Base-by-base conservation (phyloP, 106 monocot species). In the Dioscorea dumetorum region DNA sequence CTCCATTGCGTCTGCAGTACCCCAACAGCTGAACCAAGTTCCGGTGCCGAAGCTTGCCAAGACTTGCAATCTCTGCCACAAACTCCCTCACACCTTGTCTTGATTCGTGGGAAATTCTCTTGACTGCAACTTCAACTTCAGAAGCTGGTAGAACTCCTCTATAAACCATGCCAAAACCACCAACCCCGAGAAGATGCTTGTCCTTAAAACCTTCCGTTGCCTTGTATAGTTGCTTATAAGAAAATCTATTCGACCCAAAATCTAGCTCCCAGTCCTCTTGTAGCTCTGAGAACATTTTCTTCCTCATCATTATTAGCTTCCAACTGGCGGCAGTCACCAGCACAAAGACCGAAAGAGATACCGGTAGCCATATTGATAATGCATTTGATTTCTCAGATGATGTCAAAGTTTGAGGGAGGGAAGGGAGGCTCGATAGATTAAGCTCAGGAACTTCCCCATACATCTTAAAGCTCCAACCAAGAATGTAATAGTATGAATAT, bases 401-500 rank as follows among this genome's bases (percentile, higher is more conserved):
- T 8, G 64, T 18, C 4, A 17, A 12, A 35, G 20, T 0, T 18
- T 65, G 19, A 20, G 20, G 64, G 33, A 48, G 41, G 18, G 14
- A 0, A 14, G 64, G 64, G 41, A 65, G 64, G 18, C 1, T 48
- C 19, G 64, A 65, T 6, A 48, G 16, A 48, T 65, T 17, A 19
- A 65, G 41, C 21, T 32, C 64, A 35, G 33, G 64, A 65, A 35
- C 16, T 65, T 65, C 16, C 18, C 64, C 64, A 21, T 41, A 14
- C 8, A 65, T 65, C 34, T 35, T 65, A 35, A 65, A 65, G 64
- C 64, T 65, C 64, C 64, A 65, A 65, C n/a, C 64, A 48, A 65
- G 64, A 65, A 65, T 65, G 64, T 17, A 65, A 21, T 65, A 41
- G 41, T 65, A 48, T 48, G 41, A 48, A 48, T 41, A 34, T 48